These are phyloP conservation scores for Nematodospora valgi DNA, from an alignment of 805 yeast species.

Conservation along the genomic window DNA sequence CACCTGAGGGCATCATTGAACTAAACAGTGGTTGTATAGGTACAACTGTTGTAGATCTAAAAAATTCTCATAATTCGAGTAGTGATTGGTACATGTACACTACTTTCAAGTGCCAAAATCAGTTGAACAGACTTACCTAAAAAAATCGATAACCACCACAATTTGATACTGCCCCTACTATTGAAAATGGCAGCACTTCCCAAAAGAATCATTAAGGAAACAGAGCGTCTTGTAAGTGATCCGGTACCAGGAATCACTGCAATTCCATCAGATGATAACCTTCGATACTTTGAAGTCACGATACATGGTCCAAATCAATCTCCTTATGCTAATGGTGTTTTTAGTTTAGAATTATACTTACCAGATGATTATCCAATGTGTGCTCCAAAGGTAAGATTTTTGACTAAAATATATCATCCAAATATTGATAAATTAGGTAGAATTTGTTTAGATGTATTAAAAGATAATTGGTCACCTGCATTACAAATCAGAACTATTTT, in stretches of 20 bases:
- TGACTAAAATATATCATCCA: conserved; percentile 94
- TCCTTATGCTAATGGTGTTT: conserved; percentile 81
- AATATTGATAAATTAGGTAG: conserved; percentile 94
- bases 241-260: conserved; percentile 97
- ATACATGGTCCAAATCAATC: conserved; percentile 89
- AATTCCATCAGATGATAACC: conserved; percentile 87
- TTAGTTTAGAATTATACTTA: conserved; percentile 78
- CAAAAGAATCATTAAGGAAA: conserved; percentile 93
- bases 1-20: conserved; percentile 13
- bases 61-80: no score
- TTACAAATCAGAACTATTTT: conserved; percentile 90
- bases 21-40: neutral
- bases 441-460: conserved; percentile 91
- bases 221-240: conserved; percentile 86
- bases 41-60: no score
- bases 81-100: no score
- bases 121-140: no score
- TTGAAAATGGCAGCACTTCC: conserved; percentile 60
- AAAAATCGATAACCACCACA: no score
- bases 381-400: conserved; percentile 92
- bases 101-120: no score
- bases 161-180: no score
- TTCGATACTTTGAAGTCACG: conserved; percentile 88
- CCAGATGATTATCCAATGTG: conserved; percentile 99
- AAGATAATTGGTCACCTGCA: conserved; percentile 97